Conservation (phyloP, 208 protist species). For the Phytomonas sp. region DNA sequence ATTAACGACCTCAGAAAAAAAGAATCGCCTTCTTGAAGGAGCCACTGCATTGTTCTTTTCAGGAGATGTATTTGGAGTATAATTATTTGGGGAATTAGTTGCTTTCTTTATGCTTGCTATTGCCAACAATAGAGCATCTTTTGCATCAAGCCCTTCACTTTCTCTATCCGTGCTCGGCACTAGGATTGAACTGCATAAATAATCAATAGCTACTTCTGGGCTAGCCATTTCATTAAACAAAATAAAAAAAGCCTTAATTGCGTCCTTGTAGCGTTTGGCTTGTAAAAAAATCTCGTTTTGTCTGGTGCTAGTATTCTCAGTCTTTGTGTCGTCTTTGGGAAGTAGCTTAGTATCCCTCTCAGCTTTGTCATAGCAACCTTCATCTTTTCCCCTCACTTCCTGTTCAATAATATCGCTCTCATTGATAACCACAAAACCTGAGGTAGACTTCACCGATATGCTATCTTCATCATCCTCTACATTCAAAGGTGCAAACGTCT, state of each 20-base stretch:
- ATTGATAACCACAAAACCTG: not conserved
- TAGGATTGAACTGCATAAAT: slow-evolving; percentile 30
- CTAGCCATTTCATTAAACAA: slow-evolving; percentile 56
- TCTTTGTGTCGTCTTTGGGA: not conserved
- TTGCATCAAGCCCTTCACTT: not conserved
- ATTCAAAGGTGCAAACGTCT: not conserved
- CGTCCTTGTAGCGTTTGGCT: slow-evolving; percentile 53
- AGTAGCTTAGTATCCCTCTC: not conserved
- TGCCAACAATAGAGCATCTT: not conserved
- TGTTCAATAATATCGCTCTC: not conserved
- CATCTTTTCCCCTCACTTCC: not conserved
- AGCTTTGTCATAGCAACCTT: not conserved
- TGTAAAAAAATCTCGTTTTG: slow-evolving; percentile 37
- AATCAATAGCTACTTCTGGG: slow-evolving; percentile 46
- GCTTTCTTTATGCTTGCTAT: not conserved
- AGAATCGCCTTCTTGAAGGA: not conserved
- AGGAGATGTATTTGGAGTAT: not conserved
- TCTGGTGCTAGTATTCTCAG: not conserved
- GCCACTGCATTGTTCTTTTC: not conserved
- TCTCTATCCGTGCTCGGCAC: not conserved
- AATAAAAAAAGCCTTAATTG: slow-evolving; percentile 57
- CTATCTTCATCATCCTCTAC: not conserved
- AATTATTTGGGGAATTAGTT: not conserved
- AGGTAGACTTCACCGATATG: not conserved
- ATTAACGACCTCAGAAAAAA: not conserved